A percentile compares a stretch with the other conserved stretches of the same genome.
phyloP scores from a whole-genome alignment of 1,139 yeast species.

The Geotrichum cucujoidarum region DNA sequence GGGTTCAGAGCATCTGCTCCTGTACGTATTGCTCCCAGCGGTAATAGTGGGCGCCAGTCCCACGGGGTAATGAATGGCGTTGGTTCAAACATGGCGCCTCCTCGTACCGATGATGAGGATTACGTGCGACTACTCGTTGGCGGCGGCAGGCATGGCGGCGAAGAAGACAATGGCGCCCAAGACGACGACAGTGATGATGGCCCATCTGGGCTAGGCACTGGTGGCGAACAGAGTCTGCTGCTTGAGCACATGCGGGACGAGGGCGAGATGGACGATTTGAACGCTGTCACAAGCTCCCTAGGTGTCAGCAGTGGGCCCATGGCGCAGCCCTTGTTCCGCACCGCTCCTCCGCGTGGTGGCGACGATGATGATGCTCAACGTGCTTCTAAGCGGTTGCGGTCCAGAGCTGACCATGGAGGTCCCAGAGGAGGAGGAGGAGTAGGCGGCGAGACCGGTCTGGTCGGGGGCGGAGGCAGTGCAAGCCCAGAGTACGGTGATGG shows the following conservation, averaged over 20 bases:
- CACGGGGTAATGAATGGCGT: too few relatives aligned
- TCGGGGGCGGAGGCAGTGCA: too few relatives aligned
- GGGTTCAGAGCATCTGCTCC: background rate
- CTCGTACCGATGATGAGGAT: slow-evolving; percentile 1
- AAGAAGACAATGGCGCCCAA: slow-evolving; percentile 1
- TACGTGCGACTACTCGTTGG: too few relatives aligned
- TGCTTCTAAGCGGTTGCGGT: background rate
- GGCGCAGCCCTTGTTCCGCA: slow-evolving; percentile 9
- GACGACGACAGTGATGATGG: background rate
- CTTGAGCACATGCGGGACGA: slow-evolving; percentile 20
- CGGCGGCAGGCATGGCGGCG: slow-evolving; percentile 1
- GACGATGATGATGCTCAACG: slow-evolving; percentile 15
- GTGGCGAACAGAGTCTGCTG: slow-evolving; percentile 13
- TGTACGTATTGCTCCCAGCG: background rate
- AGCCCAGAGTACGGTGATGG: too few relatives aligned
- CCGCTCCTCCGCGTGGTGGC: slow-evolving; percentile 13
- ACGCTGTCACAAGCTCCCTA: slow-evolving; percentile 15
- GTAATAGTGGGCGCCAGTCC: background rate
- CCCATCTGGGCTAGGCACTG: background rate
- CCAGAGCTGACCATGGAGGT: too few relatives aligned
- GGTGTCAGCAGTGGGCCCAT: slow-evolving; percentile 6
- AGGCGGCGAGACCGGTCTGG: too few relatives aligned
- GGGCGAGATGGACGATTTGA: slow-evolving; percentile 20
- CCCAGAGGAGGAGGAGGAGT: too few relatives aligned
- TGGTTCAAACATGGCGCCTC: background rate